Evolutionary conservation across 1,139 yeast genomes (phyloP).

Genomic region (Saccharomyces hybrid): DNA sequence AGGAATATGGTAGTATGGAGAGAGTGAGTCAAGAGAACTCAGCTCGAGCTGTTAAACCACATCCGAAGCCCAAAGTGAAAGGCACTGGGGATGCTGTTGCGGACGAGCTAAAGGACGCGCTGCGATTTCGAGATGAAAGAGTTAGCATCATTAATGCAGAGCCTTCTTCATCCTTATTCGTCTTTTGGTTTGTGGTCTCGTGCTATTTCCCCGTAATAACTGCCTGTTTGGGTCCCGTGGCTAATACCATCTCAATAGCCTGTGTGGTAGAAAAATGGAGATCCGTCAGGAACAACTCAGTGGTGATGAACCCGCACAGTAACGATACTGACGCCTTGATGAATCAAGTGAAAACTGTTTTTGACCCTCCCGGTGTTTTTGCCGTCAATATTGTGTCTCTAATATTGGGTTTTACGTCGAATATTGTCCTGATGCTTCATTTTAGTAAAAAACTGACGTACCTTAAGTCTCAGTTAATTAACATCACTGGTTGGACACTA

Average conservation of each 20-base stretch:
- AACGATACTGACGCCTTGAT: slow-evolving; percentile 5
- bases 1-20: background rate
- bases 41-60: background rate
- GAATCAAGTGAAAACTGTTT: slow-evolving; percentile 9
- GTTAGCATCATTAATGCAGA: slow-evolving; percentile 24
- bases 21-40: background rate
- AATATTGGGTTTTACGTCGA: slow-evolving; percentile 57
- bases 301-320: slow-evolving; percentile 24
- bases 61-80: too few species aligned
- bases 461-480: slow-evolving; percentile 49
- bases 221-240: slow-evolving; percentile 71
- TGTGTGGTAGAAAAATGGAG: slow-evolving; percentile 73
- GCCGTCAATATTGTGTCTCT: slow-evolving; percentile 56
- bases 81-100: background rate
- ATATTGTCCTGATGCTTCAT: slow-evolving; percentile 57
- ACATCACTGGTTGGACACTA: slow-evolving; percentile 55
- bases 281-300: slow-evolving; percentile 2
- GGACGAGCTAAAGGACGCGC: slow-evolving; percentile 16
- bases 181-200: slow-evolving; percentile 55
- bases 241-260: slow-evolving; percentile 63
- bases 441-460: slow-evolving; percentile 54
- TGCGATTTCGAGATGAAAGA: slow-evolving; percentile 23
- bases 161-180: slow-evolving; percentile 31
- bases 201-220: slow-evolving; percentile 65
- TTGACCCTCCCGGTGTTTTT: slow-evolving; percentile 40